Evolutionary conservation across 208 protist genomes (phyloP).

Genomic region (Trypanosoma theileri): DNA sequence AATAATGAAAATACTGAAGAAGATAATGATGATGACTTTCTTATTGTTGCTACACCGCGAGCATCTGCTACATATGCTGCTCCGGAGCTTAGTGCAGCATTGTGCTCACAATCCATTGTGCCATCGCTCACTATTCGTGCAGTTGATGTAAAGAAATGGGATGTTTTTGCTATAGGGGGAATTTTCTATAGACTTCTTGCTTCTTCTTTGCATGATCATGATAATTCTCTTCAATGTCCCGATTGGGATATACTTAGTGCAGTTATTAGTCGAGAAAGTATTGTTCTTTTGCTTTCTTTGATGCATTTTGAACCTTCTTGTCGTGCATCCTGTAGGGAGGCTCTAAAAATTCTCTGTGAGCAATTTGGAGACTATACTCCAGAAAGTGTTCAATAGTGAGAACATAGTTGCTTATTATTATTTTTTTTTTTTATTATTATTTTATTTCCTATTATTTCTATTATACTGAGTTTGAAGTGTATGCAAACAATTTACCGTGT

Average conservation of each 20-base stretch:
- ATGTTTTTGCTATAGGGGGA: constrained; percentile 29
- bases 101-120: constrained; percentile 20
- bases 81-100: constrained; percentile 22
- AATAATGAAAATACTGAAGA: background rate
- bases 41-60: constrained; percentile 27
- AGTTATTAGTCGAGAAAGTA: constrained; percentile 4
- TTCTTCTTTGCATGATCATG: background rate
- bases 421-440: constrained; percentile 8
- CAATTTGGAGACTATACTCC: background rate
- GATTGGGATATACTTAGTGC: constrained; percentile 11
- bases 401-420: background rate
- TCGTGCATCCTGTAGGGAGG: constrained; percentile 18
- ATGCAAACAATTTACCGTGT: too few relatives aligned
- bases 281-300: constrained; percentile 20
- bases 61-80: constrained; percentile 20
- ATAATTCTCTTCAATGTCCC: background rate
- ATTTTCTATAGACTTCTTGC: constrained; percentile 28
- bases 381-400: background rate
- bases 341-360: constrained; percentile 2
- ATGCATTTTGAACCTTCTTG: constrained; percentile 18
- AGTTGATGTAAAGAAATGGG: constrained; percentile 27
- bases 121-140: constrained; percentile 14
- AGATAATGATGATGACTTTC: constrained; percentile 2
- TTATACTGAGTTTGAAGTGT: too few relatives aligned
- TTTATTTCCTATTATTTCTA: background rate